Base-by-base conservation (phyloP, 805 yeast genomes). In the Wickerhamomyces xylosicus region DNA sequence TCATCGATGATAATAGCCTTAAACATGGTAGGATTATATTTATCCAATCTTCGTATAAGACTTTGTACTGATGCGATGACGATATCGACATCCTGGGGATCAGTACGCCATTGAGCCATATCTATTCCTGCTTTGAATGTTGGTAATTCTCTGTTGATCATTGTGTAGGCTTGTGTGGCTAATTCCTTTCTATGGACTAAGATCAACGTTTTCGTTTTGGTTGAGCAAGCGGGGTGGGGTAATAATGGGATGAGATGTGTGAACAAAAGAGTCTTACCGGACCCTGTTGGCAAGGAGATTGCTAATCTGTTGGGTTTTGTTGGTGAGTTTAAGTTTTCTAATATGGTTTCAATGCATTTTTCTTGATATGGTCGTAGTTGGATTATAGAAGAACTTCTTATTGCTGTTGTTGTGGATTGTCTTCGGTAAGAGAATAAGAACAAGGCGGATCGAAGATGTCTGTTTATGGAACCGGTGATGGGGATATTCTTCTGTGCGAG, bases 281-380 rank as follows among this genome's bases (percentile, higher is more conserved):
- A 92, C 0, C 97, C 97, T 0, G 97, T 90, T 13, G 96, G 95
- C 31, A 89, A 57, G 21, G 86, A 81, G 2, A 86, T 87, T 0
- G 90, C 96, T 0, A 86, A 72, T 36, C 92, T 64, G 16, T 67
- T 58, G 2, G 58, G 48, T 1, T 79, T 78, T 3, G 47, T 22
- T 0, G 49, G 41, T 2, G 81, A 53, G 0, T 85, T 69, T 0
- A 57, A 47, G 1, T 76, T 47, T 27, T 89, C 76, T 0, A 66
- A 56, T 1, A 69, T 53, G 2, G 25, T 21, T 10, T 21, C 10
- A 21, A 87, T 71, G 37, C 95, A 89, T 34, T 80, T 78, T 20
- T 67, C 58, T 53, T 89, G 97, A 54, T 89, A 89, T 8, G 61
- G 64, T 17, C 77, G 52, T 5, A 70, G 57, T 18, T n/a, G n/a